Evolutionary conservation across 805 yeast genomes (phyloP).

Genomic region (Scheffersomyces coipomensis): DNA sequence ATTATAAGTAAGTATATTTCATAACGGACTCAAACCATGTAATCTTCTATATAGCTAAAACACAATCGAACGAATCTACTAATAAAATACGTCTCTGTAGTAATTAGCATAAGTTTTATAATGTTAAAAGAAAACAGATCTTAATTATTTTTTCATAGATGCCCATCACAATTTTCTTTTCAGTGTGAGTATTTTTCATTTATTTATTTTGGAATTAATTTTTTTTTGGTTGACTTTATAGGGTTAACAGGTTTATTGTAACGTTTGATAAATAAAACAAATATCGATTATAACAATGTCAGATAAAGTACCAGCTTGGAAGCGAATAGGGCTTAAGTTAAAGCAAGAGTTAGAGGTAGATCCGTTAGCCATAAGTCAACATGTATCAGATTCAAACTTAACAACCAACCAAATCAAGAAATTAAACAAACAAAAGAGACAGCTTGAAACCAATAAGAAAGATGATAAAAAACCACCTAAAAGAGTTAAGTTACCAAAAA

Average conservation of each 20-base stretch:
- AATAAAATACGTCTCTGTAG: background rate
- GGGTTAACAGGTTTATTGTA: too few species aligned
- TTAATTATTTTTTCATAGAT: too few species aligned
- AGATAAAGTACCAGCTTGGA: conserved; percentile 70
- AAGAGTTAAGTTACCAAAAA: conserved; percentile 65
- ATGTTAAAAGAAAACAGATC: too few species aligned
- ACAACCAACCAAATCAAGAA: conserved; percentile 44
- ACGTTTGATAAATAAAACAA: too few species aligned
- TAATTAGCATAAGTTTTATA: too few species aligned
- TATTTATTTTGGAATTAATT: too few species aligned
- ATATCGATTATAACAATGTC: conserved; percentile 4
- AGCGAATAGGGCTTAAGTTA: conserved; percentile 67
- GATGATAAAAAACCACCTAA: conserved; percentile 57
- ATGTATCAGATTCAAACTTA: conserved; percentile 38
- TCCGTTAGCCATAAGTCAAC: conserved; percentile 44
- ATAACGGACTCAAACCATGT: conserved; percentile 49
- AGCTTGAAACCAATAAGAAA: conserved; percentile 17
- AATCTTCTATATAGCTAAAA: conserved; percentile 32
- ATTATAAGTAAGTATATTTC: conserved; percentile 26
- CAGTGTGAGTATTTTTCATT: too few species aligned
- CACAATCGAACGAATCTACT: background rate
- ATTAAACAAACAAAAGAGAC: conserved; percentile 32
- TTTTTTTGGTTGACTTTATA: too few species aligned
- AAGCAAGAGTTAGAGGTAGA: conserved; percentile 46
- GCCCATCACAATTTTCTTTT: too few species aligned